A percentile compares a stretch with the other conserved stretches of the same genome.
Conservation (phyloP, 305 asterid species). For the Salvia sclarea region DNA sequence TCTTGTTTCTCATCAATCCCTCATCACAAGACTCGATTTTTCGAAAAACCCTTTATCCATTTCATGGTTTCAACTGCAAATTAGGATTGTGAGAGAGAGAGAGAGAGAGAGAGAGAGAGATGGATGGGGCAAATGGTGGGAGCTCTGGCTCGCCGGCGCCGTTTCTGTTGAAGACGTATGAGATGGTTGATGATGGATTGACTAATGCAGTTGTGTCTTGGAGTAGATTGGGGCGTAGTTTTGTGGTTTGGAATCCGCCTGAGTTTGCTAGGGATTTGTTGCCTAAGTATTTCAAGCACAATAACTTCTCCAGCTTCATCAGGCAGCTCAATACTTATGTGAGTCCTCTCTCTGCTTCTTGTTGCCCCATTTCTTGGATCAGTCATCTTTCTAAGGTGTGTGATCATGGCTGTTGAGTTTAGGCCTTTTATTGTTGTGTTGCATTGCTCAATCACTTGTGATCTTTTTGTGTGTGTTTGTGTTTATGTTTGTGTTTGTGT, state of each 20-base stretch:
- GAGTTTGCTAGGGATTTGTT: constrained; percentile 61
- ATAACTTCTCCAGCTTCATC: constrained; percentile 74
- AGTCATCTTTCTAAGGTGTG: background rate
- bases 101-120: constrained; percentile 13
- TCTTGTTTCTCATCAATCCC: constrained; percentile 1
- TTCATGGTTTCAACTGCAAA: background rate
- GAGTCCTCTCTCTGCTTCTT: constrained; percentile 35
- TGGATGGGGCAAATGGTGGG: constrained; percentile 63
- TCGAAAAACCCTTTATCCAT: background rate
- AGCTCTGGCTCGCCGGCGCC: constrained; percentile 60
- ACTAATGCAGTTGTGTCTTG: constrained; percentile 69
- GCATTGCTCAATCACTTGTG: background rate
- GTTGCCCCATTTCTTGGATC: background rate
- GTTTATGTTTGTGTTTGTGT: no score
- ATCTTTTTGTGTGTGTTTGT: background rate
- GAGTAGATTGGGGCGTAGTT: constrained; percentile 55
- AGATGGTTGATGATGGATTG: constrained; percentile 67
- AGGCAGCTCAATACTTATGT: constrained; percentile 79
- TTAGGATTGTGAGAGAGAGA: background rate
- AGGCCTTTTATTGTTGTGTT: no score
- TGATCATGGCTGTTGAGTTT: background rate
- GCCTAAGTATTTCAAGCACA: constrained; percentile 59
- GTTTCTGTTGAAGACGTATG: constrained; percentile 76
- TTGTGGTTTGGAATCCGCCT: constrained; percentile 79
- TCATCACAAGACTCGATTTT: background rate